Base-by-base conservation (phyloP, 208 protist species). In the Trypanosoma cruzi region DNA sequence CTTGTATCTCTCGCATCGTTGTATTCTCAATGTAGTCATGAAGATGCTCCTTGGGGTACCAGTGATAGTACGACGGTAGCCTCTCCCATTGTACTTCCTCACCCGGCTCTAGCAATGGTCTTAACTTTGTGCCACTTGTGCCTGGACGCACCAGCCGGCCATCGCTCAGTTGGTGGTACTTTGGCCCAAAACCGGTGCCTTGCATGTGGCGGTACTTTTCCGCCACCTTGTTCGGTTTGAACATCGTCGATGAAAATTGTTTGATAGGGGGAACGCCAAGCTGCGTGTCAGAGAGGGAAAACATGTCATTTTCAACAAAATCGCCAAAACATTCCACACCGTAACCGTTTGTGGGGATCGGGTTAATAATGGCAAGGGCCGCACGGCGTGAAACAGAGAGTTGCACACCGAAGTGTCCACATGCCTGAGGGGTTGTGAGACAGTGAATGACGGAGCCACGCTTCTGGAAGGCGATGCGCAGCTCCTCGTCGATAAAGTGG, bases 241-340 rank as follows among this genome's bases (percentile, higher is more conserved):
- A 92, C 70, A 93, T 52, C 13, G 70, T 67, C 2, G 90, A 78
- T 7, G 82, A 88, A 74, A 95, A 95, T 71, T 93, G 87, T 22
- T 86, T 81, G 61, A 82, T 81, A 5, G 90, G 82, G 11, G 86
- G 85, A 60, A 95, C 87, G 28, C 90, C 90, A 24, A 95, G 77
- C 56, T 90, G 83, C 22, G 85, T 88, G 64, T 95, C 90, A 44
- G 90, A 95, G 20, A 93, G 69, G 10, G 84, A 93, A 65, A 85
- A 93, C 87, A 93, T 93, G 73, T 95, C 90, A 69, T 95, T 95
- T 57, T 95, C 87, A 24, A 95, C 73, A 77, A 95, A 95, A 72
- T 95, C 90, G 60, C 90, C 90, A 62, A 95, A 95, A 77, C 90
- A 95, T 75, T 95, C 90, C 16, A 89, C 82, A n/a, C 87, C 87